Evolutionary conservation across 2,329 filamentous ascomycete genomes (phyloP).

Genomic region (Reticulascus tulasneorum): DNA sequence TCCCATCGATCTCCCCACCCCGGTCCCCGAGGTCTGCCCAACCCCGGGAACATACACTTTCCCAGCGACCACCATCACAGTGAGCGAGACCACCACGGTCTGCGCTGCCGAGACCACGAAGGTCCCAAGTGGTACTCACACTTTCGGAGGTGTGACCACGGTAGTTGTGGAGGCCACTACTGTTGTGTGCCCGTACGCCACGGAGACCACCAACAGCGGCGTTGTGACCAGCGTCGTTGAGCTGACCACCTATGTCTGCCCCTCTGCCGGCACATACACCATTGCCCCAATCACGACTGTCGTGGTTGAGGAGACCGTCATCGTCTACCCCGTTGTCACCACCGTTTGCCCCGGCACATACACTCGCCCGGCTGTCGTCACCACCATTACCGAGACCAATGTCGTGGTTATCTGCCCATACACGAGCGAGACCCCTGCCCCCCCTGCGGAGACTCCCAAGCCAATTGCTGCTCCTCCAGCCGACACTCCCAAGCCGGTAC

Average conservation of each 20-base stretch:
- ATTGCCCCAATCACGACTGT: conserved; percentile 66
- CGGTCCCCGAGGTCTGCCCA: conserved; percentile 50
- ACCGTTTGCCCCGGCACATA: conserved; percentile 68
- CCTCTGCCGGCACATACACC: conserved; percentile 70
- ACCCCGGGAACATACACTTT: conserved; percentile 72
- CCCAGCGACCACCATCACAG: conserved; percentile 66
- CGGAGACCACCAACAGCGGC: conserved; percentile 53
- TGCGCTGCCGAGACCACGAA: conserved; percentile 59
- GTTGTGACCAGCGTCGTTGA: conserved; percentile 64
- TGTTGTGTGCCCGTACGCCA: conserved; percentile 66
- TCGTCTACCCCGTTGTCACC: conserved; percentile 63
- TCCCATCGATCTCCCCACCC: conserved; percentile 48
- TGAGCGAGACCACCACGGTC: conserved; percentile 65
- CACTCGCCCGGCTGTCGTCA: conserved; percentile 61
- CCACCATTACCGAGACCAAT: conserved; percentile 66
- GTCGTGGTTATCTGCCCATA: conserved; percentile 70
- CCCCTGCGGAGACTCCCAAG: conserved; percentile 19
- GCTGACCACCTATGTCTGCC: conserved; percentile 71
- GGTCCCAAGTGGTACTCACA: conserved; percentile 62
- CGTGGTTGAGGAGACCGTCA: conserved; percentile 44
- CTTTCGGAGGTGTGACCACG: conserved; percentile 69
- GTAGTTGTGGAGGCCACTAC: conserved; percentile 63
- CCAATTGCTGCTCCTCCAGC: conserved; percentile 9
- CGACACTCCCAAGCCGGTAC: conserved; percentile 20
- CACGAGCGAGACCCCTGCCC: conserved; percentile 32